A percentile compares a stretch with the other conserved stretches of the same genome.
Conservation (phyloP, 495 filamentous ascomycete species). For the Pseudomonodictys pantanalensis region DNA sequence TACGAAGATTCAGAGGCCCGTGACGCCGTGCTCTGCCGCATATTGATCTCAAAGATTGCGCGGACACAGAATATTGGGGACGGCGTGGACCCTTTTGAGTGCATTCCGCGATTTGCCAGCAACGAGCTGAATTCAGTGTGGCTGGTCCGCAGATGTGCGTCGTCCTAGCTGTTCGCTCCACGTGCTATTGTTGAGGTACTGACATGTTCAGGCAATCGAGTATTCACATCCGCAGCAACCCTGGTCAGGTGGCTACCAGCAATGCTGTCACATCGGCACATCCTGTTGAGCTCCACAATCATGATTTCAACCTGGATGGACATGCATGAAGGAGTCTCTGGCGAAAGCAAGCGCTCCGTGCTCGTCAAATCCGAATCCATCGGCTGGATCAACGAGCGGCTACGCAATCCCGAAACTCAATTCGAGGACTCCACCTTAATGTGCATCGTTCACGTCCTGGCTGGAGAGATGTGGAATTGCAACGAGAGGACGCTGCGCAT, state of each 20-base stretch:
- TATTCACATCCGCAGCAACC: conserved; percentile 9
- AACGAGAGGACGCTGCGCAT: conserved; percentile 25
- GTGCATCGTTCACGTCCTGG: conserved; percentile 27
- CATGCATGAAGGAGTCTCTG: conserved; percentile 20
- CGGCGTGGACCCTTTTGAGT: conserved; percentile 21
- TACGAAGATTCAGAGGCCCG: conserved; percentile 17
- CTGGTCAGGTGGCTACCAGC: conserved; percentile 8
- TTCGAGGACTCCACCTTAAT: conserved; percentile 22
- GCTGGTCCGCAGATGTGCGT: conserved; percentile 24
- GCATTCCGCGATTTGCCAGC: conserved; percentile 15
- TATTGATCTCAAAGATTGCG: conserved; percentile 2
- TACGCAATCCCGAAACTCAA: conserved; percentile 11
- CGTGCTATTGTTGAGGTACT: neutral
- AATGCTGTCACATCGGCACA: conserved; percentile 11
- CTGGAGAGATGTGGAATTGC: conserved; percentile 26
- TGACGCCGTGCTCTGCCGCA: neutral
- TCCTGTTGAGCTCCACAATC: conserved; percentile 15
- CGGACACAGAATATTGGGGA: neutral
- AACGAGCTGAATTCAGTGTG: conserved; percentile 13
- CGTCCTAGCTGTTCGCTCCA: neutral
- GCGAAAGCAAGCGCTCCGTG: conserved; percentile 22
- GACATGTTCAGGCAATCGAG: conserved; percentile 14
- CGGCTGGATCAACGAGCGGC: conserved; percentile 23
- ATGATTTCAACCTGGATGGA: conserved; percentile 16
- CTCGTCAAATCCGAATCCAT: conserved; percentile 26